Evolutionary conservation across 179 eudicot species (phyloP), one percentile per base, ranked within the genome.

Genomic region (Spergularia azorica): DNA sequence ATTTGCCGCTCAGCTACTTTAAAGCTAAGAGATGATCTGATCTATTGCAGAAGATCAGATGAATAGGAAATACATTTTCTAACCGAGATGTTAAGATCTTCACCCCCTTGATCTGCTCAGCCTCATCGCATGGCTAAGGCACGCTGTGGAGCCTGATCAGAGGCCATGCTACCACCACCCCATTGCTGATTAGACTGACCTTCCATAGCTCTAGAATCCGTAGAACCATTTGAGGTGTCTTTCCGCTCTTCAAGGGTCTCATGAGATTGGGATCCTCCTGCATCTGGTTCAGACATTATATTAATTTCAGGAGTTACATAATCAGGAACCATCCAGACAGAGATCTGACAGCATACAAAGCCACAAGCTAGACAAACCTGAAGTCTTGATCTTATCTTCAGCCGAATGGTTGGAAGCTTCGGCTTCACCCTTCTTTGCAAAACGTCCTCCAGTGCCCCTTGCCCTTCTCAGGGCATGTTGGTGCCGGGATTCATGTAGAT

Each of bases 401-500:
- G 63, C 64, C 26, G 71, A 39, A 10, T 72, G 72, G 79, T 83
- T 87, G 50, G 81, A 76, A 17, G 82, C 66, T 62, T 88, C 89
- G 57, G 74, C 82, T 61, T 90, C 88, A 56, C 85, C 76, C 80
- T 92, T 92, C 84, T 91, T 93, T 0, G 90, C 89, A 75, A 93
- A 93, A 76, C 98, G 98, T 18, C 98, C 98, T 39, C 98, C 98
- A 16, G 88, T 71, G 3, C 92, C 95, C 78, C 98, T 88, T 64
- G 82, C 90, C 85, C 98, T 91, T 82, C 93, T 90, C 81, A 93
- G 32, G 72, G 98, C 98, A 81, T 93, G 98, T 79, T 91, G 96
- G 82, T 93, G 97, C 9, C 97, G 89, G 32, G 98, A 93, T 71
- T 93, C 98, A 18, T 93, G 98, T 73, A 93, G 89, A 85, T 93